Base-by-base conservation (phyloP, 2,329 filamentous ascomycete genomes). In the Coniella lustricola region DNA sequence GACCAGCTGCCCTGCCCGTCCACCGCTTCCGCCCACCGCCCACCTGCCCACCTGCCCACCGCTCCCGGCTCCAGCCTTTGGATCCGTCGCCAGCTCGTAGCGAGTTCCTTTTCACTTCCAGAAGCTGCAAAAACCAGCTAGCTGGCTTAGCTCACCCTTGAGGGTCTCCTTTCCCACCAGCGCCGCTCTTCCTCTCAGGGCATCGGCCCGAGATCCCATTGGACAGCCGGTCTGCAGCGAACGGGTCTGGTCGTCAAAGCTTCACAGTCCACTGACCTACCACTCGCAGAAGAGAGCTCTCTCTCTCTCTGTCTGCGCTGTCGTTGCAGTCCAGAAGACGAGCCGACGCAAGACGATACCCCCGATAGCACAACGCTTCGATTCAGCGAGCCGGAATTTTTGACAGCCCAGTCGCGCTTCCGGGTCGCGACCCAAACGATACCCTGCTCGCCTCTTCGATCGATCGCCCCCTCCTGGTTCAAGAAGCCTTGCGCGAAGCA, bases 271-370 rank as follows among this genome's bases (percentile, higher is more conserved):
- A 46, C 52, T 48, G 53, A 52, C 32, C 36, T 29, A 21, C 38
- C 18, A 37, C 44, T 44, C 46, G 55, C 48, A 49, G 51, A 54
- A 51, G 40, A 33, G n/a, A 31, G n/a, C 16, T 5, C 22, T 41
- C 38, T 31, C n/a, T 14, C 20, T 22, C 37, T 18, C 14, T 13
- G 8, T 10, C 22, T 21, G 5, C 14, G 35, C 16, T 37, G 17
- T 13, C 12, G 35, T 18, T 18, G 35, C 36, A 20, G 36, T 14
- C 25, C 21, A 21, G n/a, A 22, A 21, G 22, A 40, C 22, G 8
- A 18, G 2, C 7, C 37, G 37, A 40, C 21, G 10, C 25, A 10
- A 29, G 5, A 29, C 25, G n/a, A n/a, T n/a, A n/a, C n/a, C n/a
- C n/a, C n/a, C n/a, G n/a, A n/a, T n/a, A n/a, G n/a, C n/a, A n/a